These are phyloP conservation scores for Mycena galopus DNA, from an alignment of 768 basidiomycete species.

Conservation along the genomic window DNA sequence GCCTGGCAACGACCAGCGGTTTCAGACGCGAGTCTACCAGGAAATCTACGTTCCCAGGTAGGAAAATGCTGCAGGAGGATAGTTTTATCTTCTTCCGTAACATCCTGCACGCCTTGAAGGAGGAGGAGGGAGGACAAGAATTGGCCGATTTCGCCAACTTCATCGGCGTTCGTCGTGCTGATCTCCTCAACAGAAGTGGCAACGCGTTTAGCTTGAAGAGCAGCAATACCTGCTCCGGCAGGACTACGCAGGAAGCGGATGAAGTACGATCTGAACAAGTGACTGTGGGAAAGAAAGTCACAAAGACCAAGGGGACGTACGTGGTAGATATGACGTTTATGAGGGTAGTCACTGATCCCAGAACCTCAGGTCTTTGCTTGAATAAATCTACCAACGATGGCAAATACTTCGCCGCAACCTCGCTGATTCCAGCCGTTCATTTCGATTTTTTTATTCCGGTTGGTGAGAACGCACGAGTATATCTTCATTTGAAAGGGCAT, in stretches of 20 bases:
- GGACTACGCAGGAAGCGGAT: slow-evolving; percentile 51
- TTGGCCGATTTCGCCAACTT: slow-evolving; percentile 52
- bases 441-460: neutral
- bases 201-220: slow-evolving; percentile 53
- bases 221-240: slow-evolving; percentile 48
- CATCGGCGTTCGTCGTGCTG: slow-evolving; percentile 38
- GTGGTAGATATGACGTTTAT: slow-evolving; percentile 52
- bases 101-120: slow-evolving; percentile 49
- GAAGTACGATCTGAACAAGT: slow-evolving; percentile 55
- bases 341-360: slow-evolving; percentile 44
- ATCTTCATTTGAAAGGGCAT: slow-evolving; percentile 17
- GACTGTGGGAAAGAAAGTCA: neutral
- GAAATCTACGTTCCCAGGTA: slow-evolving; percentile 47
- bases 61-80: slow-evolving; percentile 50
- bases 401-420: slow-evolving; percentile 55
- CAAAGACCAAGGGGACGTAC: slow-evolving; percentile 39
- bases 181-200: slow-evolving; percentile 41
- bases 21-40: slow-evolving; percentile 48
- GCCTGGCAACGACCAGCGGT: slow-evolving; percentile 53
- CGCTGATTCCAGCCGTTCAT: slow-evolving; percentile 30
- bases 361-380: slow-evolving; percentile 38
- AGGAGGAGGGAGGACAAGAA: slow-evolving; percentile 56
- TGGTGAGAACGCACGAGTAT: slow-evolving; percentile 23
- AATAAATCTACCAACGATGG: slow-evolving; percentile 49
- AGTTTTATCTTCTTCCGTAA: slow-evolving; percentile 48